These are phyloP conservation scores for Rhododendron vialii DNA, from an alignment of 148 eudicot genomes.

Conservation along the genomic window DNA sequence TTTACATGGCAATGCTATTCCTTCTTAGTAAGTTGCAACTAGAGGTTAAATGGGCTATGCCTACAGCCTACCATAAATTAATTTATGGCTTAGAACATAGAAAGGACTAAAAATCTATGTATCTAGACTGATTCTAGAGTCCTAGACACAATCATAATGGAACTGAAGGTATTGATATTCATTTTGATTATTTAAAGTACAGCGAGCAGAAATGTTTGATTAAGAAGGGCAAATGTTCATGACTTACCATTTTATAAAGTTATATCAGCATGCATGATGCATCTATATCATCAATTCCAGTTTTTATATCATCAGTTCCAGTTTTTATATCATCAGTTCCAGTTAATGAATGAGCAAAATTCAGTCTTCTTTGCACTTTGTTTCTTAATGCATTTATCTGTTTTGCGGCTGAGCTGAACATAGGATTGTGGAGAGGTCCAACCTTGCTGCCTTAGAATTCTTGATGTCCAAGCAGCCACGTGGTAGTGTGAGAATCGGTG, in stretches of 20 bases:
- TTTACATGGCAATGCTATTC: not conserved
- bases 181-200: not conserved
- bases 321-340: not conserved
- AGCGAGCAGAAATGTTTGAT: not conserved
- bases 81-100: not conserved
- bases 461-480: slow-evolving; percentile 93
- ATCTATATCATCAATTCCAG: not conserved
- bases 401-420: not conserved
- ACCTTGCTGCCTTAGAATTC: slow-evolving; percentile 81
- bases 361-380: not conserved
- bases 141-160: not conserved
- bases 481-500: slow-evolving; percentile 69
- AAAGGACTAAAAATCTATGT: not conserved
- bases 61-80: not conserved
- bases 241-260: not conserved
- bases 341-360: not conserved
- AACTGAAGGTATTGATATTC: not conserved
- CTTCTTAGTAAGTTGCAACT: not conserved
- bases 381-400: not conserved
- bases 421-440: slow-evolving; percentile 73
- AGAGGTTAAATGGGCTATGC: not conserved
- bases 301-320: not conserved
- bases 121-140: not conserved
- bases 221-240: not conserved
- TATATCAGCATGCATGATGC: not conserved